Evolutionary conservation across 495 filamentous ascomycete species (phyloP), one percentile per base, ranked within the genome.

Genomic region (Podospora pseudopauciseta): DNA sequence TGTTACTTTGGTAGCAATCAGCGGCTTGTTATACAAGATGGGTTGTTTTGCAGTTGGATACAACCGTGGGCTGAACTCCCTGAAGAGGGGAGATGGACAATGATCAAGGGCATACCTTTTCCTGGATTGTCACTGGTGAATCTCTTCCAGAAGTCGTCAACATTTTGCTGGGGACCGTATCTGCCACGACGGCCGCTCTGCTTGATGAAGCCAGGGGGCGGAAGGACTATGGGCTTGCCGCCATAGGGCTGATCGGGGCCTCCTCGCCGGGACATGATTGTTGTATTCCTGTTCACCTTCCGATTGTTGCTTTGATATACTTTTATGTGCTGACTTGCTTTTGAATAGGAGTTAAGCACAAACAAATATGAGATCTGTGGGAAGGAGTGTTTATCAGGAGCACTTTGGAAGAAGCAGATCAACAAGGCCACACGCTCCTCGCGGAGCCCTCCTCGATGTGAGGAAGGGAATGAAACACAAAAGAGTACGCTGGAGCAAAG

Each of bases 101-200:
- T 49, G 6, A 49, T 13, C 6, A 13, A 18, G 20, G 39, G 71
- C 71, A 67, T 74, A 77, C 80, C 81, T 78, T 84, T 83, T 63
- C 87, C 86, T 4, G 86, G 87, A 54, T 79, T 74, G 67, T 87
- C 91, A 60, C 86, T 87, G 49, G 83, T 90, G 76, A 95, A 95
- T 64, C 86, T 88, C 53, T 83, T 76, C 92, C 92, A 96, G 79
- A 94, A 94, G 63, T 89, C 86, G 71, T 91, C 88, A 53, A 96
- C 82, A 15, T 80, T 84, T 69, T 87, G 82, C 77, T 96, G 92
- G 11, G 91, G 91, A 15, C 19, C 88, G 71, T 39, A 78, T 78
- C 80, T 72, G 78, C 79, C 64, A 15, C 15, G 15, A 15, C 13
- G 61, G n/a, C n/a, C 15, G 11, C n/a, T 27, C 6, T 20, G 16